These are phyloP conservation scores for Dendrocalamus latiflorus DNA, from an alignment of 202 grass and related monocot genomes.

Conservation along the genomic window DNA sequence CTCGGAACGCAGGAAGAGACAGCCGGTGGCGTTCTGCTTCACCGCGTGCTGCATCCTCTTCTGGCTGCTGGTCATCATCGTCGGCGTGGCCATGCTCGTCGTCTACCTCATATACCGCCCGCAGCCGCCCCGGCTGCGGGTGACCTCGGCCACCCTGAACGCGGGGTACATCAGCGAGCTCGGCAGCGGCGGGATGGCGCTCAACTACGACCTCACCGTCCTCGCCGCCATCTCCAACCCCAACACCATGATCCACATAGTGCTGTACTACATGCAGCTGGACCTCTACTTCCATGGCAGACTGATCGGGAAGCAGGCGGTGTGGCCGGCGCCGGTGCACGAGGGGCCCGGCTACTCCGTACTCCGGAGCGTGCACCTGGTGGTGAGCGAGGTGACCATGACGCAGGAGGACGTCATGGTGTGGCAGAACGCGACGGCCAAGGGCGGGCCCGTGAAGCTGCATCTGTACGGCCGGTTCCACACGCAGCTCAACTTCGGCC, in stretches of 20 bases:
- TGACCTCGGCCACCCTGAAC: constrained; percentile 51
- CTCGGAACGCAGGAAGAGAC: not conserved
- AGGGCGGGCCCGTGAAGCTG: constrained; percentile 31
- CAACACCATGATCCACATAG: constrained; percentile 44
- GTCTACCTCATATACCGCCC: constrained; percentile 68
- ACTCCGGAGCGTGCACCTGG: constrained; percentile 42
- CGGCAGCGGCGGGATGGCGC: constrained; percentile 15
- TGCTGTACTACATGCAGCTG: constrained; percentile 55
- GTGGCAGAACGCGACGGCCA: constrained; percentile 41
- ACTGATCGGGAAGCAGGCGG: constrained; percentile 39
- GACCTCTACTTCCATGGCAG: constrained; percentile 61
- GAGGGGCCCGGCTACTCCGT: constrained; percentile 9
- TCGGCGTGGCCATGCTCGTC: constrained; percentile 42
- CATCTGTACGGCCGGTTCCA: constrained; percentile 32
- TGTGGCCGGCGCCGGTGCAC: constrained; percentile 40
- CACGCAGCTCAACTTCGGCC: constrained; percentile 57
- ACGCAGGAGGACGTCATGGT: constrained; percentile 10
- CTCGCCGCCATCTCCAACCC: constrained; percentile 60
- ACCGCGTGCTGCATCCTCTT: constrained; percentile 52
- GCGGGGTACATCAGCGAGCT: constrained; percentile 54
- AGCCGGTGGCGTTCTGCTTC: constrained; percentile 10
- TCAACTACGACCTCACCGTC: constrained; percentile 69
- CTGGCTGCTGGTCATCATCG: constrained; percentile 46
- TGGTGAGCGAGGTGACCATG: constrained; percentile 42
- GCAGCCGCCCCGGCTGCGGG: constrained; percentile 40